Evolutionary conservation across 1,284 basidiomycete genomes (phyloP), one percentile per base, ranked within the genome.

Genomic region (Ceratobasidium papillatum): DNA sequence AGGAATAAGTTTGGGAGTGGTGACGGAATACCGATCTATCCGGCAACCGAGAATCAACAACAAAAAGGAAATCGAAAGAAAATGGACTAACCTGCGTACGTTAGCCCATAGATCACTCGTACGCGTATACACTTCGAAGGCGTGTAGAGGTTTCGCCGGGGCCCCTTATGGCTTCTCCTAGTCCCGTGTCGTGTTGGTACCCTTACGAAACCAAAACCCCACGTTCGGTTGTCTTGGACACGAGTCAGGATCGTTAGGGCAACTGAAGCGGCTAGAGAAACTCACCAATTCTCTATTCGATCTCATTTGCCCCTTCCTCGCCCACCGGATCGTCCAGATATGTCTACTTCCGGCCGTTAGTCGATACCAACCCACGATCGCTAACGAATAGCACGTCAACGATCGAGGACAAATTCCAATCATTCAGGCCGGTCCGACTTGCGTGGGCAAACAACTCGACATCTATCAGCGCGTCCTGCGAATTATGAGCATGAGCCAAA

Each of bases 341-440:
- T 45, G 97, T 84, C 68, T 90, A 85, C 62, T 91, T 87, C 0
- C 90, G 88, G 77, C 92, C 87, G 76, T 89, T 90, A 8, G 94
- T 96, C 78, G 91, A 90, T 0, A 90, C 91, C 95, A 98, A 97
- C 2, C 95, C 96, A 80, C 98, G 95, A 81, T 98, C 96, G 75
- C 91, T 93, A 65, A 98, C 94, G 78, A 96, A 94, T 34, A 97
- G 86, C 34, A 98, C 85, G 80, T 98, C 94, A 34, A 96, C 91
- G 34, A 97, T 91, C 45, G 92, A 87, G 0, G 88, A 89, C 41
- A 96, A 84, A 79, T 95, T 94, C 1, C 95, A 88, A n/a, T 84
- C 82, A 36, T 86, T 86, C 38, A 97, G 83, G 0, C 87, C 85
- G 1, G 83, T 81, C 0, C 91, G 88, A 14, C 98, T 82, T 62